Conservation (phyloP, 768 basidiomycete species). For the Pleurotus ostreatus region DNA sequence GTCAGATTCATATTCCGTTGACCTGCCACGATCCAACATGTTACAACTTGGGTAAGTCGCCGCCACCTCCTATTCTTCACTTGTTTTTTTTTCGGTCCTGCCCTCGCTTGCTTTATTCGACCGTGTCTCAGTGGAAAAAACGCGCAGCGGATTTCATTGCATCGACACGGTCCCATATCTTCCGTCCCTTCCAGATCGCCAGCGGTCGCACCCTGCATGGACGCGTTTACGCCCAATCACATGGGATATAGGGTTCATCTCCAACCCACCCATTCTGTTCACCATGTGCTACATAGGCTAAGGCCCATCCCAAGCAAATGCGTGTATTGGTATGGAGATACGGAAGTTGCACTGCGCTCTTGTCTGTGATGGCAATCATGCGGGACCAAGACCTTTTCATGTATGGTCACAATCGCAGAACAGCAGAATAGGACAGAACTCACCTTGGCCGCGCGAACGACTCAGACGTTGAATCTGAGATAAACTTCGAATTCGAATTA, state of each 20-base stretch:
- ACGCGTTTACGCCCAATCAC: background rate
- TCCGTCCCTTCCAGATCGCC: background rate
- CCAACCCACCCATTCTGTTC: background rate
- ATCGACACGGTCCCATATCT: background rate
- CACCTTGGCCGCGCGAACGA: background rate
- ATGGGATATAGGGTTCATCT: background rate
- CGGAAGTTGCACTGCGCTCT: background rate
- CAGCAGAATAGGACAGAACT: background rate
- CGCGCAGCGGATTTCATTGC: background rate
- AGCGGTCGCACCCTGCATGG: background rate
- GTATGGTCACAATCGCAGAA: background rate
- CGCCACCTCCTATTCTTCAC: constrained; percentile 5
- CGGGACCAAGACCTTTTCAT: background rate
- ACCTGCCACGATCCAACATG: constrained; percentile 8
- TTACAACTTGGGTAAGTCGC: background rate
- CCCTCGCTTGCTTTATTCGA: background rate
- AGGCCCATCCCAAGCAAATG: background rate
- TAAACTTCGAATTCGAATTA: no score
- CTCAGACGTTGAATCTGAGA: no score
- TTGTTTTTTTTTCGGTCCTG: background rate
- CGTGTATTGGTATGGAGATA: constrained; percentile 4
- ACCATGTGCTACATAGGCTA: background rate
- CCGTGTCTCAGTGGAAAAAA: background rate
- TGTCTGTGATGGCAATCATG: constrained; percentile 6
- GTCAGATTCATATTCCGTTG: constrained; percentile 1